phyloP scores from a whole-genome alignment of 805 yeast genomes.

The Komagataella kurtzmanii region DNA sequence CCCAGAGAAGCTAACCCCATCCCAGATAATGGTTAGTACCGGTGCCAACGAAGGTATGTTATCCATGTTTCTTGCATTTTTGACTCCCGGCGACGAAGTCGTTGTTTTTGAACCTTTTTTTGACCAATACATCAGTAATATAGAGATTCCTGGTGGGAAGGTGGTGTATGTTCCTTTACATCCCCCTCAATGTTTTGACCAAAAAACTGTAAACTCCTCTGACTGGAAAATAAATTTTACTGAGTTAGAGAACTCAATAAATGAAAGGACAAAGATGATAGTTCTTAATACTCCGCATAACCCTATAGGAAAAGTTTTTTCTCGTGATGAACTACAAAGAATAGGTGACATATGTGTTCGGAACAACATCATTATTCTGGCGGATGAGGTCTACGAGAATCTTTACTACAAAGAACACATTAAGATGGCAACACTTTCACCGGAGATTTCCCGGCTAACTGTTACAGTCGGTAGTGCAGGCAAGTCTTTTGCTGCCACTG shows the following conservation, averaged over 20 bases:
- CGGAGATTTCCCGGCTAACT: constrained; percentile 68
- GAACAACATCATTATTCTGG: constrained; percentile 67
- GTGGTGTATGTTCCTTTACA: constrained; percentile 77
- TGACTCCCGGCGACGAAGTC: constrained; percentile 85
- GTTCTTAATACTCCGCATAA: constrained; percentile 92
- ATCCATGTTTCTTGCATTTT: constrained; percentile 70
- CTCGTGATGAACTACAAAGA: constrained; percentile 54
- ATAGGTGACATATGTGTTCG: constrained; percentile 80
- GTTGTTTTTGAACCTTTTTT: constrained; percentile 95
- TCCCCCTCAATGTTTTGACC: constrained; percentile 63
- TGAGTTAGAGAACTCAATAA: constrained; percentile 59
- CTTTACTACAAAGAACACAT: constrained; percentile 65
- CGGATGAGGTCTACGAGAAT: constrained; percentile 95
- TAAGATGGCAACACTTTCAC: constrained; percentile 71
- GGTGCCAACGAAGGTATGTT: constrained; percentile 97
- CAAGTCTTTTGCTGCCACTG: constrained; percentile 96
- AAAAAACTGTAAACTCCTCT: constrained; percentile 54
- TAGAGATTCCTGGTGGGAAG: constrained; percentile 87
- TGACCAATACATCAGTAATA: constrained; percentile 91
- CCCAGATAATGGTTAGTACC: constrained; percentile 72
- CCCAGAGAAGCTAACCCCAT: constrained; percentile 38
- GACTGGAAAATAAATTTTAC: constrained; percentile 84
- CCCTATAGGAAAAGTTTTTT: constrained; percentile 87
- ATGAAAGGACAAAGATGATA: constrained; percentile 68
- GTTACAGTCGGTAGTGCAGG: constrained; percentile 96